Conservation (phyloP, 2,329 filamentous ascomycete species). For the Cyclaneusma minus region DNA sequence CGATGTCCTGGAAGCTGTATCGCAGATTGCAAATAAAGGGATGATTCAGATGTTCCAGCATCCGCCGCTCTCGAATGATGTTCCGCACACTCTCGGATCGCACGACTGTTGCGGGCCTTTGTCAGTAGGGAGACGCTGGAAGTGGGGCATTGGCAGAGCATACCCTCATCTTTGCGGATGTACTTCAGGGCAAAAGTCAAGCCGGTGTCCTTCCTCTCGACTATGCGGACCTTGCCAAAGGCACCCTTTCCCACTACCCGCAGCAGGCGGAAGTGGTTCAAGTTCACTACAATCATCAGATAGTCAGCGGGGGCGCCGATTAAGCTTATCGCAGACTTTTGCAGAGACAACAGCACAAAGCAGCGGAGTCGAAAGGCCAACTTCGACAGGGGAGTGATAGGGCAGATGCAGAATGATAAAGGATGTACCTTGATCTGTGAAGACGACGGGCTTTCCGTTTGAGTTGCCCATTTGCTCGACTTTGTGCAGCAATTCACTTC, state of each 20-base stretch:
- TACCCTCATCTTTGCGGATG: slow-evolving; percentile 96
- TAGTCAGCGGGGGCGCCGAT: slow-evolving; percentile 10
- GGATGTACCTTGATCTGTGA: slow-evolving; percentile 76
- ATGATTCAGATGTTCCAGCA: slow-evolving; percentile 96
- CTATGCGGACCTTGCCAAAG: slow-evolving; percentile 96
- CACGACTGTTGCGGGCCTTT: slow-evolving; percentile 52
- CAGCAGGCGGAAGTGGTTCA: slow-evolving; percentile 91
- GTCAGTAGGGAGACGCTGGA: slow-evolving; percentile 6
- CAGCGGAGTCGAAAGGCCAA: slow-evolving; percentile 5
- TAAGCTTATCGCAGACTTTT: slow-evolving; percentile 9
- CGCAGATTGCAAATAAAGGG: slow-evolving; percentile 96
- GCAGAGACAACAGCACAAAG: slow-evolving; percentile 8
- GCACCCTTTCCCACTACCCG: slow-evolving; percentile 95
- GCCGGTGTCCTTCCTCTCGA: slow-evolving; percentile 90
- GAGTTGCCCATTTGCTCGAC: slow-evolving; percentile 66
- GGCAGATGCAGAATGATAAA: slow-evolving; percentile 1
- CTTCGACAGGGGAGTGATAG: slow-evolving; percentile 3
- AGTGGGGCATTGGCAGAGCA: slow-evolving; percentile 17
- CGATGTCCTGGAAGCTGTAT: slow-evolving; percentile 98
- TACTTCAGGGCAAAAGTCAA: slow-evolving; percentile 95
- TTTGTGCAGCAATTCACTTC: too few species aligned
- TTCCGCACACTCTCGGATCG: slow-evolving; percentile 96
- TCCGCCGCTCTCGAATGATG: slow-evolving; percentile 90
- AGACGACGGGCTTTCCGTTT: slow-evolving; percentile 83
- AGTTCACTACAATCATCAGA: slow-evolving; percentile 49